phyloP scores from a whole-genome alignment of 345 rosid genomes.

The Litchi chinensis region DNA sequence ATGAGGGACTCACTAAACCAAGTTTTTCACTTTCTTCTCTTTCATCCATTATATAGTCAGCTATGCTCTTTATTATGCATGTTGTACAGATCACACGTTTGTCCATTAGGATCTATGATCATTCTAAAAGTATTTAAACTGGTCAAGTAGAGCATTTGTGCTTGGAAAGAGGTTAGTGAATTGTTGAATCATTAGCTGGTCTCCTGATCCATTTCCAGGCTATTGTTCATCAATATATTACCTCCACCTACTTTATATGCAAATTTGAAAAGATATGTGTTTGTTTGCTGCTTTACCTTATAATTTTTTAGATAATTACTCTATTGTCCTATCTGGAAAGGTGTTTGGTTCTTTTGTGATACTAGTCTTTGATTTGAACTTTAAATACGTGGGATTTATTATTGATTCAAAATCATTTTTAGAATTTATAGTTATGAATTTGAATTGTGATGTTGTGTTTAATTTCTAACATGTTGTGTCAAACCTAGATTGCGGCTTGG shows the following conservation, averaged over 20 bases:
- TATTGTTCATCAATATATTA: background rate
- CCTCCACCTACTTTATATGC: background rate
- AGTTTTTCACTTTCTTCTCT: background rate
- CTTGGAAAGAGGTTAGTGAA: background rate
- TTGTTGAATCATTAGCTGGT: background rate
- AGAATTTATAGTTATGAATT: background rate
- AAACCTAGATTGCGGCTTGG: constrained; percentile 91
- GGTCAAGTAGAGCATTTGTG: background rate
- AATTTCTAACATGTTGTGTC: constrained; percentile 10
- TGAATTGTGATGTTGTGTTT: background rate
- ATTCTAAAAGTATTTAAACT: background rate
- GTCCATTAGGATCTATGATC: background rate
- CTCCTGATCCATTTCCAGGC: background rate
- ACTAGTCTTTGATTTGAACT: too few species aligned
- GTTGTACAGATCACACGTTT: background rate
- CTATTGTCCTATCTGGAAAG: background rate
- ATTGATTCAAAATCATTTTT: background rate
- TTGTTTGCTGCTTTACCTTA: background rate
- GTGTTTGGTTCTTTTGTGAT: background rate
- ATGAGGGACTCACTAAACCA: background rate
- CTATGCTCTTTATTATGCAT: background rate
- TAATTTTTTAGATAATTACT: background rate
- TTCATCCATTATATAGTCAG: background rate
- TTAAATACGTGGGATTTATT: background rate
- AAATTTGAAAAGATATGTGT: background rate